A percentile compares a stretch with the other conserved stretches of the same genome.
phyloP scores from a whole-genome alignment of 1,284 basidiomycete species.

The Cutaneotrichosporon sp. region DNA sequence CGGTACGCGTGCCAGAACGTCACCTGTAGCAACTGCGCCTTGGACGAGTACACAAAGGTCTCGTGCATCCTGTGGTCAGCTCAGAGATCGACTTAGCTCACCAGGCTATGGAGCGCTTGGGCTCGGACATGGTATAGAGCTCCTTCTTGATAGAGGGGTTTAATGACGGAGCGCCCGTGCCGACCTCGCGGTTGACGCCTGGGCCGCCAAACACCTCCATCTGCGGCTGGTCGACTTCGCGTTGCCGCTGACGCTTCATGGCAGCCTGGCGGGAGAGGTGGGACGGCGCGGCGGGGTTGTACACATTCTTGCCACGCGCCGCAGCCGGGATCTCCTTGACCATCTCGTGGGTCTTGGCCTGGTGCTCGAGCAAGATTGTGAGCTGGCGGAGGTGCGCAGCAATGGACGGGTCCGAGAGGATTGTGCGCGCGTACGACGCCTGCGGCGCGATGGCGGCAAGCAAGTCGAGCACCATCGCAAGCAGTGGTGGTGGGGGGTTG shows the following conservation, averaged over 20 bases:
- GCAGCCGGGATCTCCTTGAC: conserved; percentile 25
- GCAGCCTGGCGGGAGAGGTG: conserved; percentile 31
- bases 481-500: conserved; percentile 29
- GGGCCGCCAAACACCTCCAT: conserved; percentile 35
- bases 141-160: conserved; percentile 29
- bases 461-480: conserved; percentile 45
- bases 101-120: conserved; percentile 45
- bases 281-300: conserved; percentile 41
- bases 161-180: conserved; percentile 37
- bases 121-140: conserved; percentile 45
- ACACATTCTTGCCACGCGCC: conserved; percentile 24
- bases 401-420: conserved; percentile 33
- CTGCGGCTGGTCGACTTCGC: conserved; percentile 36
- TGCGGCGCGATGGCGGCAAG: conserved; percentile 39
- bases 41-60: conserved; percentile 47
- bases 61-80: conserved; percentile 50
- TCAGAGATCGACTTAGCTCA: conserved; percentile 35
- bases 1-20: conserved; percentile 53
- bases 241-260: conserved; percentile 28
- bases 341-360: conserved; percentile 18
- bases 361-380: conserved; percentile 35
- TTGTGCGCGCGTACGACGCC: conserved; percentile 29
- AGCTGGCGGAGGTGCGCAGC: conserved; percentile 39
- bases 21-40: conserved; percentile 48
- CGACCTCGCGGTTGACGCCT: conserved; percentile 34